Conservation (phyloP, 192 early-diverging fungal species). For the Chytriomyces confervae region DNA sequence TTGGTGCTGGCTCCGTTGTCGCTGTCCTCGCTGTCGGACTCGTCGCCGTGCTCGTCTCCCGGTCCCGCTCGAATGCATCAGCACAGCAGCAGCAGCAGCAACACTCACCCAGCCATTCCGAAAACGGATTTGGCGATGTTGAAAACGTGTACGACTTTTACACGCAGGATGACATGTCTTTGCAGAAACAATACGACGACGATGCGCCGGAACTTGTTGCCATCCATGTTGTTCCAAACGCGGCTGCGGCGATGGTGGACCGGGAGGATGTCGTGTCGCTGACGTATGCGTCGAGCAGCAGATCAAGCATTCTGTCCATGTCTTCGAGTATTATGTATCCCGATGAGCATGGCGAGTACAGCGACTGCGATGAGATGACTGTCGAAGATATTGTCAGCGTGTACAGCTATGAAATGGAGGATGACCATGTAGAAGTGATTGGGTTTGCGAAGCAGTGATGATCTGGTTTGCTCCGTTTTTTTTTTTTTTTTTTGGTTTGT, state of each 20-base stretch:
- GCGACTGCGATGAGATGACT: not conserved
- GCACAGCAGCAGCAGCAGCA: too few species aligned
- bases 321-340: not conserved
- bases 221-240: too few species aligned
- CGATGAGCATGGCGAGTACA: not conserved
- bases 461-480: not conserved
- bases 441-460: not conserved
- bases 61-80: too few species aligned
- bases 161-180: not conserved
- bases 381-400: not conserved
- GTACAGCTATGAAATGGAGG: not conserved
- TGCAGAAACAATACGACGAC: too few species aligned
- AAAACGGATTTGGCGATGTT: not conserved
- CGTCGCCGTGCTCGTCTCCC: too few species aligned
- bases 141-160: not conserved
- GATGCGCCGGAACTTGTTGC: too few species aligned
- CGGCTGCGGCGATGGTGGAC: too few species aligned
- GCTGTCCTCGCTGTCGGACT: not conserved
- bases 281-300: not conserved
- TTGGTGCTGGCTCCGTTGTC: not conserved
- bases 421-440: not conserved
- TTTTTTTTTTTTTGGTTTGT: not conserved
- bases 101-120: too few species aligned
- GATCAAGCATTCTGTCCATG: not conserved
- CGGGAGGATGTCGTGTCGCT: too few species aligned